phyloP scores from a whole-genome alignment of 129 eudicot species.

The Helianthus annuus region DNA sequence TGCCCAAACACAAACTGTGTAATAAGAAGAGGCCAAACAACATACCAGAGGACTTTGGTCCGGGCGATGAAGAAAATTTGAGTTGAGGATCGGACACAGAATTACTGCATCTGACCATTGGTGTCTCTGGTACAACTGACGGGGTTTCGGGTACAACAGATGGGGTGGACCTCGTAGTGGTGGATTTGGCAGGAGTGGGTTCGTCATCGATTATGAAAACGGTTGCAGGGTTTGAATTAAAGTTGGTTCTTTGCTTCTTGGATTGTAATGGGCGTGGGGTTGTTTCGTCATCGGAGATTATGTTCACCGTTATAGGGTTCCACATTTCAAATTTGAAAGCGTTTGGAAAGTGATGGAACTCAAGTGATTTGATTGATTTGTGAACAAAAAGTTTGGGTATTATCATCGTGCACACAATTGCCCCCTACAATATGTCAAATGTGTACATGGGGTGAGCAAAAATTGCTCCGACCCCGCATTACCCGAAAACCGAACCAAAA shows the following conservation, averaged over 20 bases:
- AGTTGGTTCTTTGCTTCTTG: constrained; percentile 36
- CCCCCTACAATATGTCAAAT: background rate
- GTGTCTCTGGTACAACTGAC: constrained; percentile 45
- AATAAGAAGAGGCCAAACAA: background rate
- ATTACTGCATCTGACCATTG: constrained; percentile 36
- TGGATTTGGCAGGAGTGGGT: constrained; percentile 47
- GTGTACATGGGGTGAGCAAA: background rate
- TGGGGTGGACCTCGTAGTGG: constrained; percentile 1
- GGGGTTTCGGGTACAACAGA: constrained; percentile 44
- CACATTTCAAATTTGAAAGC: constrained; percentile 31
- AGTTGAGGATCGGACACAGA: constrained; percentile 23
- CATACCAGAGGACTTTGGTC: constrained; percentile 42
- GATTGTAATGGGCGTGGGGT: constrained; percentile 35
- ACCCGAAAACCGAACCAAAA: too few species aligned
- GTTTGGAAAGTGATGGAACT: constrained; percentile 6
- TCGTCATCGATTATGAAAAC: constrained; percentile 65
- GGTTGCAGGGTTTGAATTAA: constrained; percentile 34
- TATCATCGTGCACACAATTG: background rate
- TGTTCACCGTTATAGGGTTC: constrained; percentile 45
- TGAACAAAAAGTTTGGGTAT: background rate
- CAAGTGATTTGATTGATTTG: constrained; percentile 12
- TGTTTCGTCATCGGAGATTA: constrained; percentile 55
- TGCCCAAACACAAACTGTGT: background rate
- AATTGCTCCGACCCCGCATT: too few species aligned
- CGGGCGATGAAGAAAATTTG: constrained; percentile 23